Evolutionary conservation across 495 filamentous ascomycete species (phyloP).

Genomic region (Tuber umbilicatum): DNA sequence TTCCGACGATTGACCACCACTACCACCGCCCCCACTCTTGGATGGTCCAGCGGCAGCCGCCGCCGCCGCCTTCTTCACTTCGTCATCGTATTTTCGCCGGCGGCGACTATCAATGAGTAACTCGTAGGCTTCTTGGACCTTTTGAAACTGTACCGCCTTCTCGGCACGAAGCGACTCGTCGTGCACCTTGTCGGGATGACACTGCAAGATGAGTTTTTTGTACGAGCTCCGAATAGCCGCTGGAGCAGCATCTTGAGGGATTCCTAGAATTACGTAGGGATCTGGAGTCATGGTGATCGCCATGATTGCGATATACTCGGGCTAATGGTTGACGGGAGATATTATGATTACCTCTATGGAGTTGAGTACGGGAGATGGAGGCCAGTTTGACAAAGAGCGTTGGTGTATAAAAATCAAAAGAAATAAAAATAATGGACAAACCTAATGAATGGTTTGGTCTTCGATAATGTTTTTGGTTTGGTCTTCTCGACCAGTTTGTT

Average conservation of each 20-base stretch:
- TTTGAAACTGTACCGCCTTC: conserved; percentile 82
- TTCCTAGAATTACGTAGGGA: conserved; percentile 75
- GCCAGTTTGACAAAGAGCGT: conserved; percentile 2
- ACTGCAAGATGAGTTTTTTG: conserved; percentile 86
- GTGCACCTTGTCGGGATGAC: conserved; percentile 91
- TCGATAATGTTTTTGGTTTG: background rate
- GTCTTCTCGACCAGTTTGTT: conserved; percentile 1
- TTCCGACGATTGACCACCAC: conserved; percentile 46
- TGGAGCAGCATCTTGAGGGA: conserved; percentile 66
- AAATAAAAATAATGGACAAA: background rate
- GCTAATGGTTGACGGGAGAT: background rate
- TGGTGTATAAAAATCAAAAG: background rate
- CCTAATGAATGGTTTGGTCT: background rate
- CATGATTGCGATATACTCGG: conserved; percentile 16
- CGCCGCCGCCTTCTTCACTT: conserved; percentile 52
- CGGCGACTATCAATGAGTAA: conserved; percentile 71
- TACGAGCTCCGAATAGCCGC: conserved; percentile 72
- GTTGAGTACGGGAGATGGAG: background rate
- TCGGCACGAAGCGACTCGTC: conserved; percentile 60
- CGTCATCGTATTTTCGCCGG: conserved; percentile 69
- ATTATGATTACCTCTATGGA: conserved; percentile 1
- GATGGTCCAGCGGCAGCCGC: conserved; percentile 48
- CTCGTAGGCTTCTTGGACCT: conserved; percentile 90
- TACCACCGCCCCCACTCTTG: conserved; percentile 44
- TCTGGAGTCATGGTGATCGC: conserved; percentile 52